A percentile compares a stretch with the other conserved stretches of the same genome.
Conservation (phyloP, 331 rosid genomes). For the Acacia pycnantha region DNA sequence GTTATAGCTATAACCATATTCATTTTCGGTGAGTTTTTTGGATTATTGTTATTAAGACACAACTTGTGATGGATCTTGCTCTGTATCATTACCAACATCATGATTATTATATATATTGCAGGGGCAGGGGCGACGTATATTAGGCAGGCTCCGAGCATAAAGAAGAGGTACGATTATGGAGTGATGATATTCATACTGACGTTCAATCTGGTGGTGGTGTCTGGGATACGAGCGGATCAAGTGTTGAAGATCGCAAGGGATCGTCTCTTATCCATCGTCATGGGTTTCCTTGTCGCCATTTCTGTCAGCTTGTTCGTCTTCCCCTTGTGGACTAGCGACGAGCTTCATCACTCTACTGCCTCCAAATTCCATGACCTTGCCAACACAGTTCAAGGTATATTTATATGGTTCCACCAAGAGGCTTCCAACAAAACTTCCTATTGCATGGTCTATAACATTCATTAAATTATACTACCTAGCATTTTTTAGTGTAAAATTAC, state of each 20-base stretch:
- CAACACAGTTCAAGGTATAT: conserved; percentile 55
- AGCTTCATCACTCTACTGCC: conserved; percentile 66
- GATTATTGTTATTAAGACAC: not conserved
- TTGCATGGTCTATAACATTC: not conserved
- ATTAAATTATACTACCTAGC: no score
- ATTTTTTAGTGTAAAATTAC: no score
- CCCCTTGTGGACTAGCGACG: conserved; percentile 90
- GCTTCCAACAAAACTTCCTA: not conserved
- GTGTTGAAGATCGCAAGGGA: conserved; percentile 61
- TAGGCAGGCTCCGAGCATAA: conserved; percentile 57
- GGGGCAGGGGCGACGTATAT: conserved; percentile 62
- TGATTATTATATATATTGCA: conserved; percentile 12
- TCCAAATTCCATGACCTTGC: conserved; percentile 60
- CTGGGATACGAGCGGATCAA: conserved; percentile 52
- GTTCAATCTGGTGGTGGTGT: conserved; percentile 74
- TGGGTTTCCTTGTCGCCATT: conserved; percentile 71
- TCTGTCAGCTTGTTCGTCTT: conserved; percentile 60
- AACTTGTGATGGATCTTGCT: not conserved
- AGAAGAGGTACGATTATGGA: conserved; percentile 83
- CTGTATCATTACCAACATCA: not conserved
- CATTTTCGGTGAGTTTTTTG: conserved; percentile 47
- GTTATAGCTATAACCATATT: conserved; percentile 51
- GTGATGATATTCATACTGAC: conserved; percentile 70
- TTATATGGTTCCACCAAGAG: not conserved
- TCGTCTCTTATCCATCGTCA: conserved; percentile 60